Evolutionary conservation across 2,329 filamentous ascomycete species (phyloP), one percentile per base, ranked within the genome.

Genomic region (Myriangium duriaei): DNA sequence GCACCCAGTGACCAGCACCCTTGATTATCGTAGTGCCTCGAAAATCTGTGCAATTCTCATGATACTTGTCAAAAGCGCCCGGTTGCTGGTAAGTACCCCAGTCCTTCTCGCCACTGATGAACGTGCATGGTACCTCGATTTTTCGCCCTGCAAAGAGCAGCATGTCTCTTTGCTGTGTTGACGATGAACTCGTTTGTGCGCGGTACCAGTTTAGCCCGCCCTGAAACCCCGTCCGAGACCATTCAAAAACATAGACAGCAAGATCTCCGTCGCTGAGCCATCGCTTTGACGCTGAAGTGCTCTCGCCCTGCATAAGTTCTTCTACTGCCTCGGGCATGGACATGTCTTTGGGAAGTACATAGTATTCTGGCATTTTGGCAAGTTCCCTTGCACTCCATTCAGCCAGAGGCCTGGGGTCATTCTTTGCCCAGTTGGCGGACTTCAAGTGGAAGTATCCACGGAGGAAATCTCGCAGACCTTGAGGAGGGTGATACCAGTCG

Each of bases 41-140:
- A 49, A 74, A 79, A 41, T 68, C 64, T 16, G 55, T 59, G 45
- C 73, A 78, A 14, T 45, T 47, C 39, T 62, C 56, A 4, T 60
- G 60, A 54, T 75, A 71, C 17, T 63, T 65, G 50, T 81, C 73
- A 4, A 82, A 51, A 1, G 68, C 74, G 1, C 74, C 74, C 0
- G 76, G 76, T 46, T 77, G 68, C 51, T 82, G 78, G 50, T 72
- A 78, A 19, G 72, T 79, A 0, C 75, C 77, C 77, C 78, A 81
- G 45, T 82, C 79, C 41, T 67, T 56, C 32, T 61, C 62, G 0
- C 78, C 77, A 16, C 68, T 69, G n/a, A 82, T 65, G 47, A 77
- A 81, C 0, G 64, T 58, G 40, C 65, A 68, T 1, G 76, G 76
- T 6, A 77, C 69, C 34, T 74, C 69, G 13, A 81, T 71, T 50